Evolutionary conservation across 352 stramenopile species (phyloP).

Genomic region (Globisporangium mamillatum): DNA sequence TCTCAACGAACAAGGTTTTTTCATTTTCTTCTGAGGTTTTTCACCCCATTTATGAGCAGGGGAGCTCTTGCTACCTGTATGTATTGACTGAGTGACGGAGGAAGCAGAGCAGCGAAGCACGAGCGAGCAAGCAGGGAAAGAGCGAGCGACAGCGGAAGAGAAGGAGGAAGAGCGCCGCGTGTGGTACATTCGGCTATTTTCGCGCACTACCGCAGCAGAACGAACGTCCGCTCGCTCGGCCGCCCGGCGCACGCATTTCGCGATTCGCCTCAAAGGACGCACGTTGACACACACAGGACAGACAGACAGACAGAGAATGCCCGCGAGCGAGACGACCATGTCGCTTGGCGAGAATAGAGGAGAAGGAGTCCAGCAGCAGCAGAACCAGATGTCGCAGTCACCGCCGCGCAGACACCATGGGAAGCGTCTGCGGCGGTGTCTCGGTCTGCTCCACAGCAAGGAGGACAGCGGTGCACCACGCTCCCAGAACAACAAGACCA

Average conservation of each 20-base stretch:
- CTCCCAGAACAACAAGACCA: background rate
- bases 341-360: background rate
- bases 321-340: conserved; percentile 1
- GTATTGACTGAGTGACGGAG: background rate
- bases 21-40: conserved; percentile 1
- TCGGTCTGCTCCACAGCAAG: background rate
- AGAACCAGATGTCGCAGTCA: background rate
- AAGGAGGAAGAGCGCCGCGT: background rate
- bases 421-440: conserved; percentile 12
- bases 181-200: conserved; percentile 9
- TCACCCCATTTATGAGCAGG: background rate
- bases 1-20: conserved; percentile 11
- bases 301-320: background rate
- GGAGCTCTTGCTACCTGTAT: background rate
- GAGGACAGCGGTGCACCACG: background rate
- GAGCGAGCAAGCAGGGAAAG: background rate
- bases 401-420: conserved; percentile 9
- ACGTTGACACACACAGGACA: background rate
- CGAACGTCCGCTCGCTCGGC: background rate
- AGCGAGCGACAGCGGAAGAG: background rate
- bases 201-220: background rate
- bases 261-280: conserved; percentile 2
- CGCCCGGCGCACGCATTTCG: background rate
- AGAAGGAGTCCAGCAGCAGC: background rate
- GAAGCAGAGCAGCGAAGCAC: background rate